Percentiles rank a stretch among this genome's conserved stretches.
Conservation (phyloP, 129 eudicot genomes). For the Deinandra increscens region DNA sequence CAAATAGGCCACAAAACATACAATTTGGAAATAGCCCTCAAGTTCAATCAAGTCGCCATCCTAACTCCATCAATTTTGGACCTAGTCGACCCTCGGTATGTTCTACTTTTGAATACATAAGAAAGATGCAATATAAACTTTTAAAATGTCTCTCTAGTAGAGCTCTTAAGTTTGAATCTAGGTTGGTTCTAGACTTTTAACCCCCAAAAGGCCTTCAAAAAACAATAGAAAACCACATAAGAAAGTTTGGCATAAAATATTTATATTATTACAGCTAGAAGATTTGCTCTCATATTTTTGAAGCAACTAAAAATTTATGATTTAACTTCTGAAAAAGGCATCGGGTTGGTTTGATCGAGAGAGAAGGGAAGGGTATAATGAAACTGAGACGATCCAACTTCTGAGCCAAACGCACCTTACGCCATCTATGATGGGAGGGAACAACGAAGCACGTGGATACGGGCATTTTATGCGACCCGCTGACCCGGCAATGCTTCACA, state of each 20-base stretch:
- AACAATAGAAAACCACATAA: no score
- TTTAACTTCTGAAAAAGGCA: constrained; percentile 10
- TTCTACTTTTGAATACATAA: neutral
- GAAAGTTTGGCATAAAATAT: neutral
- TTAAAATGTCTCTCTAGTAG: no score
- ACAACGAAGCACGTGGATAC: constrained; percentile 23
- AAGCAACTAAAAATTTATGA: no score
- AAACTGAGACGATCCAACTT: constrained; percentile 53
- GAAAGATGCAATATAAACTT: neutral
- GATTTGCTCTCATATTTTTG: neutral
- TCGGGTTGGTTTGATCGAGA: constrained; percentile 28
- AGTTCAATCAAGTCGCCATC: constrained; percentile 18
- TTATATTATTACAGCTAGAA: neutral
- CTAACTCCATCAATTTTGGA: constrained; percentile 42
- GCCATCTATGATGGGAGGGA: constrained; percentile 30
- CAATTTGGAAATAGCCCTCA: constrained; percentile 28
- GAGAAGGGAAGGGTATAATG: constrained; percentile 48
- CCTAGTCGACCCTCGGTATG: constrained; percentile 46
- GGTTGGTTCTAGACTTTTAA: no score
- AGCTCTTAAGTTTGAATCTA: no score
- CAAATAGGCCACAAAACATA: constrained; percentile 30
- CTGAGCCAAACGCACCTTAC: constrained; percentile 59
- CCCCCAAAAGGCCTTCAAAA: no score
- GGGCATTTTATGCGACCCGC: constrained; percentile 41
- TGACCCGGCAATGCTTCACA: constrained; percentile 44